Conservation (phyloP, 2,329 filamentous ascomycete genomes). For the Clonostachys solani region DNA sequence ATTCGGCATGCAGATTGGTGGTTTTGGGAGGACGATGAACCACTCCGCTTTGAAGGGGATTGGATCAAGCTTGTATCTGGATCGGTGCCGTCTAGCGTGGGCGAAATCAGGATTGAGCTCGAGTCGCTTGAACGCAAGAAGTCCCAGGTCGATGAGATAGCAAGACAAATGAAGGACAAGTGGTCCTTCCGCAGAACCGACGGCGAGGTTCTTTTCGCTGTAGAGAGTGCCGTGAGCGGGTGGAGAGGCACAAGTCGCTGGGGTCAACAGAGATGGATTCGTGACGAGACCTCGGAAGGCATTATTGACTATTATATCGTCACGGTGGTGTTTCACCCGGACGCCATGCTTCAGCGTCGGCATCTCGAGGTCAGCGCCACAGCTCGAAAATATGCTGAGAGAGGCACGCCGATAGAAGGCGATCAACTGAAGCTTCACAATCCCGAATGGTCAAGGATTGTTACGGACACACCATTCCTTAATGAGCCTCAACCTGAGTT, state of each 20-base stretch:
- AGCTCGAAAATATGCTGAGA: background rate
- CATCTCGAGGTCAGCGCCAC: constrained; percentile 3
- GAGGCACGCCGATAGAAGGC: background rate
- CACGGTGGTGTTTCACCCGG: constrained; percentile 26
- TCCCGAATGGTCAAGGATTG: background rate
- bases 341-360: constrained; percentile 9
- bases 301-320: constrained; percentile 38
- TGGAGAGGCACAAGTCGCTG: constrained; percentile 43
- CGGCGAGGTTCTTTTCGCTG: background rate
- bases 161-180: constrained; percentile 21
- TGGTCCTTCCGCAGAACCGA: constrained; percentile 25
- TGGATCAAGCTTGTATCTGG: constrained; percentile 25
- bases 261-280: constrained; percentile 26
- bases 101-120: constrained; percentile 35
- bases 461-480: no score
- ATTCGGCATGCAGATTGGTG: constrained; percentile 46
- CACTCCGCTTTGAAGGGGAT: constrained; percentile 22
- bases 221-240: constrained; percentile 12
- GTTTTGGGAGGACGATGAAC: constrained; percentile 31
- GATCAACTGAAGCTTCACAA: background rate
- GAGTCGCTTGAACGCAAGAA: constrained; percentile 42
- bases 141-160: constrained; percentile 37
- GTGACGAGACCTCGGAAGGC: constrained; percentile 32
- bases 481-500: no score
- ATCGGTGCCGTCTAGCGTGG: constrained; percentile 22